Conservation (phyloP, 1,284 basidiomycete genomes). For the Inonotus hispidus region DNA sequence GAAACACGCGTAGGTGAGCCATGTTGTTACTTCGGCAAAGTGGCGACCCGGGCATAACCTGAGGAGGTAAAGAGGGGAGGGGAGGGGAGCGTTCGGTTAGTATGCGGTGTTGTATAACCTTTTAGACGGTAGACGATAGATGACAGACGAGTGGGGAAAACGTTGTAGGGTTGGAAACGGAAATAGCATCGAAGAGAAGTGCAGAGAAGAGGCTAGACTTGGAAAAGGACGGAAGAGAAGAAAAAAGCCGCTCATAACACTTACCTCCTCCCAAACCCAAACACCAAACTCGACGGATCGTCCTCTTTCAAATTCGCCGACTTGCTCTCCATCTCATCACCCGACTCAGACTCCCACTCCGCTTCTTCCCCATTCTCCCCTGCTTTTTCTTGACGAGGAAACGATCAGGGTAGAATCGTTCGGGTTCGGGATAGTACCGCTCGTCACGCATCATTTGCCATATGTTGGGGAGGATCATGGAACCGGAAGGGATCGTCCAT, state of each 20-base stretch:
- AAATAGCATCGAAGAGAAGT: too few species aligned
- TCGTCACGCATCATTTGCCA: conserved; percentile 22
- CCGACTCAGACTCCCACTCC: not conserved
- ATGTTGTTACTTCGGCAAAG: conserved; percentile 20
- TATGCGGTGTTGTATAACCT: not conserved
- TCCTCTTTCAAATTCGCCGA: not conserved
- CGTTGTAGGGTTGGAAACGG: not conserved
- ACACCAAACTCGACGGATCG: conserved; percentile 8
- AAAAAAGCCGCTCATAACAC: not conserved
- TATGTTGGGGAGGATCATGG: conserved; percentile 17
- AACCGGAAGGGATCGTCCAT: conserved; percentile 12
- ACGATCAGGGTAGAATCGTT: conserved; percentile 19
- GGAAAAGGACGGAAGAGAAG: not conserved
- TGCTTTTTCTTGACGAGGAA: not conserved
- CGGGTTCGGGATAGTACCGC: conserved; percentile 18
- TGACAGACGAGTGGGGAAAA: not conserved
- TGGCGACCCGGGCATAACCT: conserved; percentile 22
- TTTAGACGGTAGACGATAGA: not conserved
- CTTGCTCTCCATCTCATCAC: not conserved
- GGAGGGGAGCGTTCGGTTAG: not conserved
- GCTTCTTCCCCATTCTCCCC: not conserved
- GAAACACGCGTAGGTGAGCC: conserved; percentile 21
- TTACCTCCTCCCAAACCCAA: conserved; percentile 16
- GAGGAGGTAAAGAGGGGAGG: not conserved
- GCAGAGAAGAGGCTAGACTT: not conserved